Evolutionary conservation across 2,329 filamentous ascomycete genomes (phyloP), one percentile per base, ranked within the genome.

Genomic region (Pseudogymnoascus sp.): DNA sequence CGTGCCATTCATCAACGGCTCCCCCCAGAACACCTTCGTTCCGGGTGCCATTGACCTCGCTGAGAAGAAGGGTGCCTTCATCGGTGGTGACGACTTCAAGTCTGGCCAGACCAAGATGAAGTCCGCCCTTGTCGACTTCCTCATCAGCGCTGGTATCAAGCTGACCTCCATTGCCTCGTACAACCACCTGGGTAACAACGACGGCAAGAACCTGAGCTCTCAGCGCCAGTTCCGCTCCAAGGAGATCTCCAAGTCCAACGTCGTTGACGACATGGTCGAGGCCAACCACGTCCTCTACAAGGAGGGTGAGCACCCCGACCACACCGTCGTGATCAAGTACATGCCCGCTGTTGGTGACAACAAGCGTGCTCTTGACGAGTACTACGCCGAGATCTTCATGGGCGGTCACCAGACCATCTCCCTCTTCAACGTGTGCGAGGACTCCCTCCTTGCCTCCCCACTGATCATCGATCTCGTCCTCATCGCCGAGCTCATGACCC

Each of bases 81-180:
- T 99, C 70, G 94, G 94, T 62, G 94, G 94, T 66, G 94, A 99
- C 71, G 94, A 99, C 79, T 99, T 99, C 87, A 99, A 99, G 81
- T 97, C 94, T 65, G 94, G 94, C 65, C 94, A 99, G 82, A 99
- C 94, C 74, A 99, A 99, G 86, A 99, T 99, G 94, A 99, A 99
- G 81, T 97, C 94, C 63, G 94, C 94, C 18, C 85, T 99, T 30
- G 94, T 97, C 50, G 94, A 99, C 78, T 99, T 99, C 80, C 78
- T 99, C 74, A 96, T 99, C 86, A 97, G 87, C 74, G 94, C 94
- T 57, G 94, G 94, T 74, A 97, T 99, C 83, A 97, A 96, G 81
- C 86, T 99, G 72, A 97, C 93, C 63, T 96, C 92, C 39, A 97
- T 99, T 78, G 91, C 94, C 66, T 95, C 90, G 78, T 99, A 99